A percentile compares a stretch with the other conserved stretches of the same genome.
phyloP scores from a whole-genome alignment of 192 early-diverging fungal species.

The Umbelopsis isabellina region DNA sequence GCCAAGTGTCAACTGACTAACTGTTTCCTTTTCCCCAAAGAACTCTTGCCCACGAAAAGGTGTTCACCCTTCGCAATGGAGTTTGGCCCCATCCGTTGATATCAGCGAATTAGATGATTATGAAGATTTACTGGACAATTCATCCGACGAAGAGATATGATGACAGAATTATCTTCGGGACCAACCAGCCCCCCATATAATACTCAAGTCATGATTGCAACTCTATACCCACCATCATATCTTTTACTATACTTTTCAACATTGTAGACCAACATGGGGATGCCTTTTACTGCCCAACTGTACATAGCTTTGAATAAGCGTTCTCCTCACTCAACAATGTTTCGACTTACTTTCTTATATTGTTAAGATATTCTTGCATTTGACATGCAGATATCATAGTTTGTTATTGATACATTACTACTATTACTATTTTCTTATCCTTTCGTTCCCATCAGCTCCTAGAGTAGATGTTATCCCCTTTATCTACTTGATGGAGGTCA shows the following conservation, averaged over 20 bases:
- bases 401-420: conserved; percentile 6
- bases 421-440: background rate
- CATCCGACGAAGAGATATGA: conserved; percentile 4
- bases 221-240: conserved; percentile 7
- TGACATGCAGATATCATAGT: conserved; percentile 15
- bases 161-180: background rate
- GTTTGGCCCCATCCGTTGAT: background rate
- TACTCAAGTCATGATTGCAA: conserved; percentile 4
- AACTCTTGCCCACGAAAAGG: conserved; percentile 34
- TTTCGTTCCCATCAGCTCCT: background rate
- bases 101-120: background rate
- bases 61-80: conserved; percentile 38
- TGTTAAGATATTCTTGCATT: conserved; percentile 12
- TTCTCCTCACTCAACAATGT: background rate
- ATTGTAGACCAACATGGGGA: conserved; percentile 9
- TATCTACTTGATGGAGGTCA: too few relatives aligned
- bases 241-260: background rate
- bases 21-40: conserved; percentile 15
- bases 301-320: background rate
- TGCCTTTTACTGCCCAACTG: background rate
- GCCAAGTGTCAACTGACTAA: background rate
- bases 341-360: background rate
- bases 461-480: too few relatives aligned
- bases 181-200: background rate
- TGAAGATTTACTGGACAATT: background rate